phyloP scores from a whole-genome alignment of 2,329 filamentous ascomycete genomes.

The Neonectria hederae region DNA sequence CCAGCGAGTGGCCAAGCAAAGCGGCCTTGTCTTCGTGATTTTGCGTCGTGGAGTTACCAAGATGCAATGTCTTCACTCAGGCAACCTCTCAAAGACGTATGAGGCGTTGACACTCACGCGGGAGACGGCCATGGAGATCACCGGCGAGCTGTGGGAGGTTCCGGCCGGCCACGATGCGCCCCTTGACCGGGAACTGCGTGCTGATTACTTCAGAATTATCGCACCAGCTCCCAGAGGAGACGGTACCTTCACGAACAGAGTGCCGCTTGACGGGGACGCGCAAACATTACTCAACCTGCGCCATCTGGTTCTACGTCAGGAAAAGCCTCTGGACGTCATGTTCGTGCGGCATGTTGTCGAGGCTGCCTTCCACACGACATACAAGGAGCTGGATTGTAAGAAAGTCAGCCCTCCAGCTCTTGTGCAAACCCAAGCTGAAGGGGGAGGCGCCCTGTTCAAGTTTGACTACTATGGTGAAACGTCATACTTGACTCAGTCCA shows the following conservation, averaged over 20 bases:
- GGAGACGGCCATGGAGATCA: neutral
- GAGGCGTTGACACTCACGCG: neutral
- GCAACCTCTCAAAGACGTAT: neutral
- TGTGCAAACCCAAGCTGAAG: slow-evolving; percentile 93
- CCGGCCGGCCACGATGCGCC: slow-evolving; percentile 80
- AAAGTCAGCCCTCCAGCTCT: slow-evolving; percentile 89
- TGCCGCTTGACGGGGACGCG: slow-evolving; percentile 61
- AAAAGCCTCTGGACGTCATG: slow-evolving; percentile 82
- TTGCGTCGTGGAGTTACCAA: neutral
- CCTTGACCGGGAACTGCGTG: slow-evolving; percentile 84
- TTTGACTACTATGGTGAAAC: slow-evolving; percentile 88
- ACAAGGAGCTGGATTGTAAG: slow-evolving; percentile 76
- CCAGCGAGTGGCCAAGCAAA: too few species aligned
- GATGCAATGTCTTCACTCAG: neutral
- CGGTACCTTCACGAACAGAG: slow-evolving; percentile 85
- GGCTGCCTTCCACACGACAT: slow-evolving; percentile 79
- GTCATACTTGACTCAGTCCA: slow-evolving; percentile 93
- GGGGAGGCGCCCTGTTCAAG: slow-evolving; percentile 86
- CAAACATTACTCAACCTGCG: slow-evolving; percentile 77
- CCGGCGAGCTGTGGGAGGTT: slow-evolving; percentile 81
- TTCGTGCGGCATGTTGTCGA: slow-evolving; percentile 83
- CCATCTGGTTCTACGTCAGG: slow-evolving; percentile 84
- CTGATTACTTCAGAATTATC: slow-evolving; percentile 85
- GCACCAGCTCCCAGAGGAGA: slow-evolving; percentile 83
- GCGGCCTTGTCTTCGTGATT: too few species aligned